phyloP scores from a whole-genome alignment of 345 rosid genomes.

The Salix brachista region DNA sequence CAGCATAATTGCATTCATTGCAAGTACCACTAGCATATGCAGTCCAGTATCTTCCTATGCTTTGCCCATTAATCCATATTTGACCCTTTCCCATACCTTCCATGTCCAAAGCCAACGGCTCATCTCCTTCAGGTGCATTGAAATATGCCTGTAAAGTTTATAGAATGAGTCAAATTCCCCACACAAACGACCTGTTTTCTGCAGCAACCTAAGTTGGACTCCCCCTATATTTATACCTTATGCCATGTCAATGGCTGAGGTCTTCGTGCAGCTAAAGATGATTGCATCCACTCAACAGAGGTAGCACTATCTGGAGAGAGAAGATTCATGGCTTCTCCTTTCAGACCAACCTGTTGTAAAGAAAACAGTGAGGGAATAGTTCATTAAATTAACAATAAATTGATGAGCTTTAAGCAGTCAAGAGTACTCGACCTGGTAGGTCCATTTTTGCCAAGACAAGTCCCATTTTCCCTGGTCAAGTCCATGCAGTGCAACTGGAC shows the following conservation, averaged over 20 bases:
- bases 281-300: slow-evolving; percentile 25
- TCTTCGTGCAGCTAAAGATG: slow-evolving; percentile 48
- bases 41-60: slow-evolving; percentile 96
- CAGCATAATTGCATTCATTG: slow-evolving; percentile 70
- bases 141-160: slow-evolving; percentile 57
- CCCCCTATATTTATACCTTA: slow-evolving; percentile 45
- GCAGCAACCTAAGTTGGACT: background rate
- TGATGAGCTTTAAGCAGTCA: background rate
- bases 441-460: slow-evolving; percentile 94
- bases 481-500: slow-evolving; percentile 93
- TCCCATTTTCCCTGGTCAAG: slow-evolving; percentile 85
- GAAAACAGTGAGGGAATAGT: slow-evolving; percentile 1
- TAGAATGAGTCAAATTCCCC: background rate
- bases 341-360: slow-evolving; percentile 76
- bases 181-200: background rate
- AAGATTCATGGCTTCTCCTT: slow-evolving; percentile 70
- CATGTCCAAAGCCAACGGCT: slow-evolving; percentile 94
- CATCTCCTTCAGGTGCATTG: slow-evolving; percentile 87
- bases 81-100: slow-evolving; percentile 97
- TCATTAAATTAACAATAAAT: background rate
- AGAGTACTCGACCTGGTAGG: slow-evolving; percentile 64
- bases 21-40: slow-evolving; percentile 80
- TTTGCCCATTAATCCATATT: slow-evolving; percentile 91
- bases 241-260: slow-evolving; percentile 94
- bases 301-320: slow-evolving; percentile 27